Base-by-base conservation (phyloP, 768 basidiomycete genomes). In the Lactarius vividus region DNA sequence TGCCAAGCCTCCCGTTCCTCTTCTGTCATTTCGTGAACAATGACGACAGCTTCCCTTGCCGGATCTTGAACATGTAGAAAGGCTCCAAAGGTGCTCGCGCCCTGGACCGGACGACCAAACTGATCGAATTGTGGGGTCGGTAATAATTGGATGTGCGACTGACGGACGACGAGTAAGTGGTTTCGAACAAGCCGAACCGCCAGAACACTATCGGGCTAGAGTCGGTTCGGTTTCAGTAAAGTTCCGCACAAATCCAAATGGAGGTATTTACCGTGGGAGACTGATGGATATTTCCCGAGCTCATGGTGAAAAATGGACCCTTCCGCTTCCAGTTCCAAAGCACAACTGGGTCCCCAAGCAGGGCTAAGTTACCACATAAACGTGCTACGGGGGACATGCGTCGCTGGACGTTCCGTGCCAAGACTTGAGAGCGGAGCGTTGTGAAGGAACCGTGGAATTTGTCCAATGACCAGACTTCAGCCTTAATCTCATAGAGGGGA, bases 361-460 rank as follows among this genome's bases (percentile, higher is more conserved):
- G n/a, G 8, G 62, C 68, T 54, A 61, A 61, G n/a, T 70, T 68
- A 28, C 70, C 70, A 31, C 44, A 61, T 23, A 70, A 49, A 44
- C 68, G 57, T 53, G 59, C 59, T 10, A 69, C 26, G 23, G 67
- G 58, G 31, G 68, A 57, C 37, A 66, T 35, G 40, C 59, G 63
- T 10, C 64, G 64, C 39, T 58, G 49, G 35, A 40, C 52, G 13
- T 59, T 59, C 20, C 39, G 39, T 16, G 54, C 42, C 54, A 69
- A 37, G 52, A 59, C 18, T 35, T 64, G 58, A 4, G 57, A 61
- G 31, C 59, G 54, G 1, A 70, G 52, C 18, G 57, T 57, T 33
- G 52, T 60, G 66, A 76, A 75, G 31, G 62, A 58, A 33, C 76
- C 76, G 52, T 74, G 75, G 65, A 77, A 77, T 33, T 65, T 74